Conservation (phyloP, 192 early-diverging fungal species). For the Umbelopsis isabellina region DNA sequence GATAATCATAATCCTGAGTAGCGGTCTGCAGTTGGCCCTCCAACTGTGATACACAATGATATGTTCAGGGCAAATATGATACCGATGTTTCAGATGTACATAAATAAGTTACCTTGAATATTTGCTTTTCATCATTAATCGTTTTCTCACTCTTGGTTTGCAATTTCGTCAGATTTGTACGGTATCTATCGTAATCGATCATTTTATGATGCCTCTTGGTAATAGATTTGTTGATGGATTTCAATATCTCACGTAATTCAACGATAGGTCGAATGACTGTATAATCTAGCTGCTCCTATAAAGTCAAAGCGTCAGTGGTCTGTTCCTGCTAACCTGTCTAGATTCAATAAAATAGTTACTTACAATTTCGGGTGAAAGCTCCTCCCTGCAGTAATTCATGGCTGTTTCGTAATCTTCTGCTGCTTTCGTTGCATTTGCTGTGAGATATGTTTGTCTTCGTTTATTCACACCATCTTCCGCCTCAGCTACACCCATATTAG, state of each 20-base stretch:
- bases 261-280: slow-evolving; percentile 75
- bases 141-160: slow-evolving; percentile 65
- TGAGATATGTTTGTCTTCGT: slow-evolving; percentile 37
- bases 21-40: slow-evolving; percentile 79
- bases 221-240: slow-evolving; percentile 81
- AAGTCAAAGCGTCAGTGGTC: background rate
- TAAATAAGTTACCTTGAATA: slow-evolving; percentile 54
- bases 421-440: slow-evolving; percentile 46
- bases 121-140: slow-evolving; percentile 65
- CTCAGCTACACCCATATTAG: slow-evolving; percentile 49
- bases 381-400: slow-evolving; percentile 53
- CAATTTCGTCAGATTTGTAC: slow-evolving; percentile 72
- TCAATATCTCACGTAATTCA: slow-evolving; percentile 78
- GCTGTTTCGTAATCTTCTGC: slow-evolving; percentile 55
- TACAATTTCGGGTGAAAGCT: slow-evolving; percentile 69
- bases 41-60: slow-evolving; percentile 28
- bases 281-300: slow-evolving; percentile 71
- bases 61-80: background rate
- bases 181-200: slow-evolving; percentile 90
- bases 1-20: slow-evolving; percentile 80
- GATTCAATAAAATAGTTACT: slow-evolving; percentile 11
- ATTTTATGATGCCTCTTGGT: slow-evolving; percentile 91
- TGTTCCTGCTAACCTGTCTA: background rate
- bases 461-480: slow-evolving; percentile 53
- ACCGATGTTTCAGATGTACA: background rate